phyloP scores from a whole-genome alignment of 2,329 filamentous ascomycete species.

The Aspergillus fijiensis region DNA sequence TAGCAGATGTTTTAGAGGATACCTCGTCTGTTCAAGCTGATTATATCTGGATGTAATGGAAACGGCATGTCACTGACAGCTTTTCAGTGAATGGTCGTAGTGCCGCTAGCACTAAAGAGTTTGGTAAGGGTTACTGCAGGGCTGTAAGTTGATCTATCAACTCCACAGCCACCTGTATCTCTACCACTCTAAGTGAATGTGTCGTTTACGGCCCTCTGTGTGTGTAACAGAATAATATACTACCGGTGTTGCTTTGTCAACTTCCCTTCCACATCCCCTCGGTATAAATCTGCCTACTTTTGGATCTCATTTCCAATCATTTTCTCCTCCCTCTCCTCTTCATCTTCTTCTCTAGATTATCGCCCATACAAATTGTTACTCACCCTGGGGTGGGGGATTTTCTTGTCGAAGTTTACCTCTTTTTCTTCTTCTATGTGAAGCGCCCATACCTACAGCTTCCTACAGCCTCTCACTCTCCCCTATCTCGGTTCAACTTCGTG shows the following conservation, averaged over 20 bases:
- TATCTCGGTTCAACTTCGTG: too few species aligned
- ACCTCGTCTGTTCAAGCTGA: too few species aligned
- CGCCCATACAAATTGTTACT: too few species aligned
- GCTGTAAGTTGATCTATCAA: background rate
- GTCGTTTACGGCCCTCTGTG: background rate
- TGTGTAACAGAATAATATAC: background rate
- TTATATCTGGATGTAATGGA: too few species aligned
- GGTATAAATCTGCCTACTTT: background rate
- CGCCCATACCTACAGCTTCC: too few species aligned
- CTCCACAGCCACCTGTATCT: background rate
- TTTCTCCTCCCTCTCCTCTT: background rate
- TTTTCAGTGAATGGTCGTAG: too few species aligned
- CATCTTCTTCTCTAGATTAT: too few species aligned
- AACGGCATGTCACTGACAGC: background rate
- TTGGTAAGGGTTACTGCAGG: background rate
- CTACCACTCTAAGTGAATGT: background rate
- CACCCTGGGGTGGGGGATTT: too few species aligned
- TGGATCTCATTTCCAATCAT: background rate
- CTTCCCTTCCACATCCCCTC: background rate
- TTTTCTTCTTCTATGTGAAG: too few species aligned
- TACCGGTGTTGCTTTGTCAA: background rate
- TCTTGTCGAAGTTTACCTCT: background rate
- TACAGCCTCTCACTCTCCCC: too few species aligned
- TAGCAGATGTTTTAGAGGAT: too few species aligned
- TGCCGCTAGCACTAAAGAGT: background rate